These are phyloP conservation scores for Lasiodiplodia gonubiensis DNA, from an alignment of 2,329 filamentous ascomycete species.

Conservation along the genomic window DNA sequence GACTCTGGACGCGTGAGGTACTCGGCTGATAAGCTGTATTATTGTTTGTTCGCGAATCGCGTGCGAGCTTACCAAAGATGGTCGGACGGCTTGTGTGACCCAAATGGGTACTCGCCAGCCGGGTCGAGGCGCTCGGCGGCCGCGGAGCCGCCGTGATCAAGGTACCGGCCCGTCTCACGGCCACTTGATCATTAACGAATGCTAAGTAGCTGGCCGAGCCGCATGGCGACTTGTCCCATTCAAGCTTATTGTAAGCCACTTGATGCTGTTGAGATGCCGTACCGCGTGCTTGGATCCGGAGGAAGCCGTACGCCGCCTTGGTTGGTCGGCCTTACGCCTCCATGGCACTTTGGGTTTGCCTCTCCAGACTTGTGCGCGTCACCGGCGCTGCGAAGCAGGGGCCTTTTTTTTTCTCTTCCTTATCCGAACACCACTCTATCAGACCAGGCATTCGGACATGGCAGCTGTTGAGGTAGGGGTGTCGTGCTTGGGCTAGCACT, in stretches of 20 bases:
- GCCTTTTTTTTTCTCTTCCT: background rate
- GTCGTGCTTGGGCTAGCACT: background rate
- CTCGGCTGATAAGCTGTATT: background rate
- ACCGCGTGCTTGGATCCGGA: background rate
- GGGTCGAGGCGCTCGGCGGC: background rate
- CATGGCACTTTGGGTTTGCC: background rate
- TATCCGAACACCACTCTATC: background rate
- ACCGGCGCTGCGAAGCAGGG: background rate
- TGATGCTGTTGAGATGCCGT: slow-evolving; percentile 13
- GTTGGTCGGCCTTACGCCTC: slow-evolving; percentile 4
- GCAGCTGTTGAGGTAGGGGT: slow-evolving; percentile 7
- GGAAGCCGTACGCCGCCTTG: background rate
- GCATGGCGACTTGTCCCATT: background rate
- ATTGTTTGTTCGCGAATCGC: background rate
- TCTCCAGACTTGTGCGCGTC: background rate
- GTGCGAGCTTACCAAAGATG: background rate
- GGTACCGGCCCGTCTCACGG: slow-evolving; percentile 13
- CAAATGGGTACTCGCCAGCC: background rate
- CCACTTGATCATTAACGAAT: slow-evolving; percentile 9
- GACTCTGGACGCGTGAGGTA: background rate
- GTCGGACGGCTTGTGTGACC: background rate
- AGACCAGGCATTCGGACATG: slow-evolving; percentile 1
- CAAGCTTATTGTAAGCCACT: slow-evolving; percentile 2
- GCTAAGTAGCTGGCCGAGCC: slow-evolving; percentile 7
- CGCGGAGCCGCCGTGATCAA: slow-evolving; percentile 11